Conservation (phyloP, 169 alveolate genomes). For the Plasmodium vinckei region DNA sequence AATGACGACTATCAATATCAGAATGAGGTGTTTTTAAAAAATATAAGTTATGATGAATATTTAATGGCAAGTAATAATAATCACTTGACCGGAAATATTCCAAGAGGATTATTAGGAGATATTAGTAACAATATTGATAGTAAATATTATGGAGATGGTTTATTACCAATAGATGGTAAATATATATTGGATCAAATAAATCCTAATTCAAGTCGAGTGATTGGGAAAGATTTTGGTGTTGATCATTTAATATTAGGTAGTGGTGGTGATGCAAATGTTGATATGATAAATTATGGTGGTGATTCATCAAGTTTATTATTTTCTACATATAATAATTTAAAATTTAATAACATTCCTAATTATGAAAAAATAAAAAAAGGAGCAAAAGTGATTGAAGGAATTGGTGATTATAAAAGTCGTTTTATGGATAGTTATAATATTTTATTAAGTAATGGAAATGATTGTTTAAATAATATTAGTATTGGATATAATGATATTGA, state of each 20-base stretch:
- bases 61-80: constrained; percentile 10
- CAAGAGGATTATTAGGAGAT: constrained; percentile 1
- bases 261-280: background rate
- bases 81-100: background rate
- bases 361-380: constrained; percentile 32
- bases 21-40: constrained; percentile 41
- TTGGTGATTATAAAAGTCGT: background rate
- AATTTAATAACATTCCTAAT: constrained; percentile 40
- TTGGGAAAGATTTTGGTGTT: constrained; percentile 54
- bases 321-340: constrained; percentile 13
- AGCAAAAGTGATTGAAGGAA: constrained; percentile 25
- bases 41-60: constrained; percentile 38
- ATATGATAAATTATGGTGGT: too few relatives aligned
- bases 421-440: background rate
- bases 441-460: constrained; percentile 18
- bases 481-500: background rate
- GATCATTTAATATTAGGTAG: constrained; percentile 52
- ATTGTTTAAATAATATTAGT: background rate
- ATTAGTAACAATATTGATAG: background rate
- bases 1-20: constrained; percentile 62
- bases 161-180: constrained; percentile 9
- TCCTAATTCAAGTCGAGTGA: constrained; percentile 1
- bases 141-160: background rate
- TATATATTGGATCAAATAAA: background rate
- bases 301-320: constrained; percentile 9